These are phyloP conservation scores for Penicillium brevicompactum DNA, from an alignment of 2,329 filamentous ascomycete species.

Conservation along the genomic window DNA sequence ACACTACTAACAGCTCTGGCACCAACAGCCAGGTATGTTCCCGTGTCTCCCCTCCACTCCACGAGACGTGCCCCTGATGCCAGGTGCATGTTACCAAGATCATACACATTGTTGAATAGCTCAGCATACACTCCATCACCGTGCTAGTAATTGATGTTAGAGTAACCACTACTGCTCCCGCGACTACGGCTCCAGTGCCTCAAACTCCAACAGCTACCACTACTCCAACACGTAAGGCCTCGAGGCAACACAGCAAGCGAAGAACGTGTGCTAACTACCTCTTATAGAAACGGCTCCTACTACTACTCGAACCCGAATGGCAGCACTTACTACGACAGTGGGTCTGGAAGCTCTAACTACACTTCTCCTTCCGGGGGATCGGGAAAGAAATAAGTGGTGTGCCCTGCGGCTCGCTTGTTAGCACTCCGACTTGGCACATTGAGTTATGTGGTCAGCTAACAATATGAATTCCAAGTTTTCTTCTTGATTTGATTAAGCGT, in stretches of 20 bases:
- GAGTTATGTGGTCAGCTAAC: neutral
- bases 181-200: constrained; percentile 60
- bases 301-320: constrained; percentile 72
- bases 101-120: neutral
- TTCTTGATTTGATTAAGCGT: no score
- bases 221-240: constrained; percentile 65
- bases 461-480: neutral
- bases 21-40: constrained; percentile 63
- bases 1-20: constrained; percentile 51
- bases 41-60: neutral
- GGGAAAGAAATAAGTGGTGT: constrained; percentile 11
- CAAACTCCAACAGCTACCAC: constrained; percentile 60
- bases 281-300: constrained; percentile 64
- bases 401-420: no score
- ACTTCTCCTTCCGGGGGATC: constrained; percentile 49
- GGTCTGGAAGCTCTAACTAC: constrained; percentile 61
- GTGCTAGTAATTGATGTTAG: constrained; percentile 37
- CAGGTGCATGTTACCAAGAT: no score
- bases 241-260: neutral
- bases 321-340: constrained; percentile 68
- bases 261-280: neutral
- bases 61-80: no score
- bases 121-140: neutral
- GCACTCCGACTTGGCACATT: neutral
- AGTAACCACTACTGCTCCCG: constrained; percentile 70